Evolutionary conservation across 805 yeast genomes (phyloP), one percentile per base, ranked within the genome.

Genomic region (Torulaspora quercuum): DNA sequence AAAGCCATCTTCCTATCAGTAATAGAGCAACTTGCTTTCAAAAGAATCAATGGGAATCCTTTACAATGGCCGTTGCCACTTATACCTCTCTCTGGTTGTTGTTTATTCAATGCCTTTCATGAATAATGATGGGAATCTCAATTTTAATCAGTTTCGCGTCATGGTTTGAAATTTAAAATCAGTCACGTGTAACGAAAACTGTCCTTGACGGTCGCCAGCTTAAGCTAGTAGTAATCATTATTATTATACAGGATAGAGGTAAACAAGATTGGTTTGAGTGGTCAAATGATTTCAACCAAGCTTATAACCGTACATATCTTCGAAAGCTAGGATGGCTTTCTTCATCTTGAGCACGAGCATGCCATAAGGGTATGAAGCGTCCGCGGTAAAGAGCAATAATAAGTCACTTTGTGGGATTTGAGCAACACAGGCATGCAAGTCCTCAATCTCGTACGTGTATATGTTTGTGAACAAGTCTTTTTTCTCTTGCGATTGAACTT

Each of bases 391-490:
- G 7, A 59, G 38, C 13, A 59, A 31, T 7, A 59, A 36, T 10
- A 59, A 36, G 20, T 57, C 59, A 30, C 59, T 52, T 5, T 52
- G 44, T 5, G 62, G 62, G 10, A 59, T 40, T 18, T 49, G 55
- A 2, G 59, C 48, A 3, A 58, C 49, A 21, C 53, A 51, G 7
- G 57, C 52, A 42, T 57, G 64, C 17, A 55, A 35, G 21, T 57
- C 55, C 41, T 58, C 64, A 14, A 59, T 46, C 41, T 57, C 62
- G 32, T 57, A 58, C 3, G 52, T 56, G 42, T 55, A 57, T 22
- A 59, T 51, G 16, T 46, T 45, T 27, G 59, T 53, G 1, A 40
- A 26, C 7, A 33, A 38, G 1, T 32, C 33, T 25, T 38, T 38
- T 11, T 11, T 12, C 7, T 26, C 26, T 10, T 27, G 24, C 6